A percentile compares a stretch with the other conserved stretches of the same genome.
phyloP scores from a whole-genome alignment of 2,329 filamentous ascomycete genomes.

The Ceratocystiopsis sp. region DNA sequence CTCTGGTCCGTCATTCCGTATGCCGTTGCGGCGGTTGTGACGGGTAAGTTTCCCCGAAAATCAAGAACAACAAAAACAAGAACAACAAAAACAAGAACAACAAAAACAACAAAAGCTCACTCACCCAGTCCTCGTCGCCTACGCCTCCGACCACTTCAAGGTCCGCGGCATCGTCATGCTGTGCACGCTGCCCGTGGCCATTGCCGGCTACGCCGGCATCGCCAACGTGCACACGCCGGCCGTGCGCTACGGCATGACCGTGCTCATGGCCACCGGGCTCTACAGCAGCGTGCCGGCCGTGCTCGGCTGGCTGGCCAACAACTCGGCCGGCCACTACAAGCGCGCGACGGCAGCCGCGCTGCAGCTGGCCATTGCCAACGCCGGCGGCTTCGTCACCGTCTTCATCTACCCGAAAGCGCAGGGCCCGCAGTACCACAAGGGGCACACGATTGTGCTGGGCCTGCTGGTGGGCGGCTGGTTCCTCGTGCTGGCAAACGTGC shows the following conservation, averaged over 20 bases:
- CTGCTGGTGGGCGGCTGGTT: constrained; percentile 46
- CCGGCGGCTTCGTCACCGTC: constrained; percentile 45
- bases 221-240: constrained; percentile 33
- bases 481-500: constrained; percentile 39
- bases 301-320: constrained; percentile 50
- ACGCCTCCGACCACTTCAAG: constrained; percentile 42
- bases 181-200: constrained; percentile 43
- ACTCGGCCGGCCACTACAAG: constrained; percentile 53
- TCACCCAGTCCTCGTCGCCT: constrained; percentile 31
- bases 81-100: too few species aligned
- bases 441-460: constrained; percentile 43
- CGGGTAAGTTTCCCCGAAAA: constrained; percentile 24
- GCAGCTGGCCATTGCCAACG: constrained; percentile 50
- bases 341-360: constrained; percentile 48
- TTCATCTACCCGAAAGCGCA: constrained; percentile 30
- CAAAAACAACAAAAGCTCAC: too few species aligned
- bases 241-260: constrained; percentile 48
- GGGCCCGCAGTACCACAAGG: constrained; percentile 38
- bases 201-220: constrained; percentile 48
- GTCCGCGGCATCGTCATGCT: constrained; percentile 46
- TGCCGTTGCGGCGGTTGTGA: constrained; percentile 38
- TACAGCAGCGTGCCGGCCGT: constrained; percentile 45
- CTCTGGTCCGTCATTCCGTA: constrained; percentile 49
- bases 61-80: too few species aligned
- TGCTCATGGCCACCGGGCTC: constrained; percentile 48